A percentile compares a stretch with the other conserved stretches of the same genome.
phyloP scores from a whole-genome alignment of 108 stramenopile genomes.

The Skeletonema costatum region DNA sequence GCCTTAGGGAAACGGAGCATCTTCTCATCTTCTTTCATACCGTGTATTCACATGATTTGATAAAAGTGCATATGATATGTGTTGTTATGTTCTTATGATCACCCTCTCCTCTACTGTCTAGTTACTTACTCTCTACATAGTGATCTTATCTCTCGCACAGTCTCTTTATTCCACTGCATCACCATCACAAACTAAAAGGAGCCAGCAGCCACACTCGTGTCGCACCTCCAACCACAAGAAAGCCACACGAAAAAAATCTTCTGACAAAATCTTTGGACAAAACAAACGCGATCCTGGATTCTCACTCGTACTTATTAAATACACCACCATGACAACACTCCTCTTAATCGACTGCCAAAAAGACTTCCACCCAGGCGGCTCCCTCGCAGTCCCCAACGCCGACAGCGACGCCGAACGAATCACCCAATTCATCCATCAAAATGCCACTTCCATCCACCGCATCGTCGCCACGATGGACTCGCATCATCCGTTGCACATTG shows the following conservation, averaged over 20 bases:
- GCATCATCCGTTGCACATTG: constrained; percentile 91
- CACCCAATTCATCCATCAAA: constrained; percentile 58
- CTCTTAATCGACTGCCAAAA: constrained; percentile 91
- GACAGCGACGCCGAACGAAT: constrained; percentile 81
- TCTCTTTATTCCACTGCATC: too few species aligned
- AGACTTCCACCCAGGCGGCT: constrained; percentile 94
- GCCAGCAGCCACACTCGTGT: too few species aligned
- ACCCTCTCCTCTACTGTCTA: too few species aligned
- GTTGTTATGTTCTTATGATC: background rate
- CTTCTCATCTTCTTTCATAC: background rate
- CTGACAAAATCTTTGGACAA: too few species aligned
- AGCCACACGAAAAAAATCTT: too few species aligned
- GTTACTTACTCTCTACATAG: too few species aligned
- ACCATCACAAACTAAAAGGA: too few species aligned
- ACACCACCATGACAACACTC: constrained; percentile 57
- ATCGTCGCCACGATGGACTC: constrained; percentile 92
- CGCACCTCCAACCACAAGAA: too few species aligned
- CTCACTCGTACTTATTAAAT: too few species aligned
- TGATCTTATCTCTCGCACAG: too few species aligned
- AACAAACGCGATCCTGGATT: too few species aligned
- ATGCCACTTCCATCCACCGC: constrained; percentile 60
- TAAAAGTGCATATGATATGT: background rate
- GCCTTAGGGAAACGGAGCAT: background rate
- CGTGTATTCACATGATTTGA: background rate
- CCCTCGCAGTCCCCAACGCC: constrained; percentile 88